phyloP scores from a whole-genome alignment of 2,329 filamentous ascomycete species.

The Penicillium sp. region DNA sequence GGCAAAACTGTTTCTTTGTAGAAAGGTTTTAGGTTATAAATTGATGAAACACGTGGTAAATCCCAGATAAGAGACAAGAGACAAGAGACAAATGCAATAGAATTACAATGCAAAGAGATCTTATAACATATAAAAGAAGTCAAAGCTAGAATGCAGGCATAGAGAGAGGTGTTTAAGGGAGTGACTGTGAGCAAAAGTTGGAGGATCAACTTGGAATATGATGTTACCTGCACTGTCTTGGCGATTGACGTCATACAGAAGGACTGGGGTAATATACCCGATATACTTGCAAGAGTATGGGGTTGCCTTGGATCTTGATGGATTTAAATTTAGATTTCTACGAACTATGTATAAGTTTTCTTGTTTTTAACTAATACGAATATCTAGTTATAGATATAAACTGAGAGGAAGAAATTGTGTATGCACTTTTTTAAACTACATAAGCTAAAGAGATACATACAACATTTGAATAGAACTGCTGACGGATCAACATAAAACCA shows the following conservation, averaged over 20 bases:
- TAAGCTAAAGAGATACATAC: slow-evolving; percentile 16
- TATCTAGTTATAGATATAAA: not conserved
- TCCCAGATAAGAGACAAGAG: not conserved
- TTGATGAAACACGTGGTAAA: not conserved
- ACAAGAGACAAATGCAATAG: not conserved
- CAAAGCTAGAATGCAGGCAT: not conserved
- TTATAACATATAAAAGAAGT: not conserved
- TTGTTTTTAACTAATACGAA: not conserved
- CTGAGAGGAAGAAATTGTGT: not conserved
- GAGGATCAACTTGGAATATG: not conserved
- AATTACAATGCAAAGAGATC: not conserved
- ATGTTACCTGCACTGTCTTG: not conserved
- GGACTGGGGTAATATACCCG: not conserved
- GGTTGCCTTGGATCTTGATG: not conserved
- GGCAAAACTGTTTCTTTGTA: not conserved
- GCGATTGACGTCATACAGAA: slow-evolving; percentile 4
- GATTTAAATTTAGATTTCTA: not conserved
- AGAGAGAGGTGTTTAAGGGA: not conserved
- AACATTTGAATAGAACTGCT: slow-evolving; percentile 16
- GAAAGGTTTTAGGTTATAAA: not conserved
- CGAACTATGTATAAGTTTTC: no score
- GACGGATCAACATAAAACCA: slow-evolving; percentile 14
- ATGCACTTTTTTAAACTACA: slow-evolving; percentile 20
- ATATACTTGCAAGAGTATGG: not conserved
- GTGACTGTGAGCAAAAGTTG: not conserved